A percentile compares a stretch with the other conserved stretches of the same genome.
These are phyloP conservation scores for Dendrocalamus sinicus DNA, from an alignment of 176 grass and related monocot genomes.

Conservation along the genomic window DNA sequence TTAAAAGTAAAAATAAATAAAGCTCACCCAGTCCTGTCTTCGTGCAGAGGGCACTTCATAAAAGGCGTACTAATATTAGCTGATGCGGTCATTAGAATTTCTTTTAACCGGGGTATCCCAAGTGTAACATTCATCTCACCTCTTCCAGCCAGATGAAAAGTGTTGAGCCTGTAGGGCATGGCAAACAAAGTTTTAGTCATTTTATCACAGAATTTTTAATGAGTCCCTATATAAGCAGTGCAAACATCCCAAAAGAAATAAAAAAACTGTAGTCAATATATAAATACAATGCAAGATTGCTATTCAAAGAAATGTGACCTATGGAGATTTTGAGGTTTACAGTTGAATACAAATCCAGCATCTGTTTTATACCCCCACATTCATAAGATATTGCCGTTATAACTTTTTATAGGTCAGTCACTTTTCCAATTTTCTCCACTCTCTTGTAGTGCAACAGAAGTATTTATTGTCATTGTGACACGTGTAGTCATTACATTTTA, in stretches of 20 bases:
- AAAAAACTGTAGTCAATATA: background rate
- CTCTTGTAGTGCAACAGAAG: too few relatives aligned
- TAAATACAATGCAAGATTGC: background rate
- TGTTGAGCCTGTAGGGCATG: constrained; percentile 74
- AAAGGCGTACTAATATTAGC: constrained; percentile 68
- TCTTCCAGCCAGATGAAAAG: constrained; percentile 94
- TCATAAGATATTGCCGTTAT: too few relatives aligned
- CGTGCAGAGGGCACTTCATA: constrained; percentile 67
- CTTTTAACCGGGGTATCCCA: constrained; percentile 86
- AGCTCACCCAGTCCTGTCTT: constrained; percentile 45
- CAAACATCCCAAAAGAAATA: background rate
- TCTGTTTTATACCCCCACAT: too few relatives aligned
- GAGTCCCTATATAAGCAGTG: background rate
- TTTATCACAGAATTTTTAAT: background rate
- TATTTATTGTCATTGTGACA: too few relatives aligned
- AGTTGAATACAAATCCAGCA: too few relatives aligned
- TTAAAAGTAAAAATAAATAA: constrained; percentile 30
- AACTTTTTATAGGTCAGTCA: too few relatives aligned
- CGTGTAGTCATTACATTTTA: too few relatives aligned
- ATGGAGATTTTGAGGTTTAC: too few relatives aligned
- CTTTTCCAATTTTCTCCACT: too few relatives aligned
- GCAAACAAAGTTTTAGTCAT: background rate
- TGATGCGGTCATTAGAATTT: constrained; percentile 89
- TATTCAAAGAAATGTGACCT: background rate
- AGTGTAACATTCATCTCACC: constrained; percentile 96